phyloP scores from a whole-genome alignment of 2,329 filamentous ascomycete species.

The Ramularia collo-cygni region DNA sequence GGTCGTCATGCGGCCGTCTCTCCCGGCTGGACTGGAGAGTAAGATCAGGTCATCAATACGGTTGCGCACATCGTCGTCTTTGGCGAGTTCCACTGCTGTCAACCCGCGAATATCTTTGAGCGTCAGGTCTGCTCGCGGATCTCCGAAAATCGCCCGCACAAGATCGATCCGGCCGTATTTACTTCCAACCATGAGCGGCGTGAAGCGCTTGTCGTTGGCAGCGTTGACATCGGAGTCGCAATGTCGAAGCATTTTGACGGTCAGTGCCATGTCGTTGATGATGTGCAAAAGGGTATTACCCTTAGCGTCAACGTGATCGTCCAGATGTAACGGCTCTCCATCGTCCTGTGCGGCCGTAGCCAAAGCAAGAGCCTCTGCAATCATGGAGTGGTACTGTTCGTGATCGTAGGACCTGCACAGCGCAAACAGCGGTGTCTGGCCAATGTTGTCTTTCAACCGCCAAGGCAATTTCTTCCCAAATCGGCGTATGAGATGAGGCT shows the following conservation, averaged over 20 bases:
- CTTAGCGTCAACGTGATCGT: conserved; percentile 87
- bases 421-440: conserved; percentile 94
- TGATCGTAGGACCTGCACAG: conserved; percentile 95
- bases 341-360: conserved; percentile 72
- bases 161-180: conserved; percentile 95
- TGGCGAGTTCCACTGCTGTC: conserved; percentile 91
- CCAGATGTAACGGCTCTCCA: conserved; percentile 72
- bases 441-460: conserved; percentile 88
- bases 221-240: conserved; percentile 97
- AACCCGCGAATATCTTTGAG: conserved; percentile 80
- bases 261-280: conserved; percentile 75
- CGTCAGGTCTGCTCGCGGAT: conserved; percentile 77
- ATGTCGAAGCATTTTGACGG: conserved; percentile 65
- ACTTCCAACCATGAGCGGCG: conserved; percentile 93
- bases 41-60: conserved; percentile 90
- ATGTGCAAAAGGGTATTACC: conserved; percentile 96
- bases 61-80: conserved; percentile 95
- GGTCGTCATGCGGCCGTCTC: conserved; percentile 77
- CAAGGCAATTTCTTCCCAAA: conserved; percentile 78
- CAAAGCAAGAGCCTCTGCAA: conserved; percentile 68
- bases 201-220: conserved; percentile 90
- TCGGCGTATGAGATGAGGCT: conserved; percentile 68
- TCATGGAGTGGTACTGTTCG: conserved; percentile 77
- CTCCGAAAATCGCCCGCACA: conserved; percentile 79
- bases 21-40: conserved; percentile 64